Percentiles rank a stretch among this genome's conserved stretches.
Conservation (phyloP, 495 filamentous ascomycete species). For the Podospora comata region DNA sequence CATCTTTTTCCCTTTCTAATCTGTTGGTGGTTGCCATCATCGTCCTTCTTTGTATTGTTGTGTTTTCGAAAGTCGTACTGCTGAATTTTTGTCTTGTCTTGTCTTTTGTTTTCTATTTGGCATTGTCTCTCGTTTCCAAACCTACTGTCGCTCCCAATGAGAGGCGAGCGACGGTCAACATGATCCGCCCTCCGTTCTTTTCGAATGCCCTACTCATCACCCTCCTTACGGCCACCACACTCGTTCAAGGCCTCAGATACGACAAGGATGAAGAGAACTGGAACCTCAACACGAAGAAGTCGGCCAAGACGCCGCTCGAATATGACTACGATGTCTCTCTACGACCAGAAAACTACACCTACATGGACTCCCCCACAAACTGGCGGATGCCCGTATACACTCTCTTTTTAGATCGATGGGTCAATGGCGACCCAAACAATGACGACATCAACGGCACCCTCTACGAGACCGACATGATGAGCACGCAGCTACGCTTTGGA, state of each 20-base stretch:
- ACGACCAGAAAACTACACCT: slow-evolving; percentile 53
- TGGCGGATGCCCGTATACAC: slow-evolving; percentile 75
- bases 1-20: slow-evolving; percentile 23
- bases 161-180: slow-evolving; percentile 32
- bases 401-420: slow-evolving; percentile 65
- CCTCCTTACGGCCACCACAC: slow-evolving; percentile 26
- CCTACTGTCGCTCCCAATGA: slow-evolving; percentile 35
- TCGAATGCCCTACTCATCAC: slow-evolving; percentile 28
- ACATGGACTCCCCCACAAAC: slow-evolving; percentile 57
- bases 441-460: slow-evolving; percentile 66
- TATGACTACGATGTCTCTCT: slow-evolving; percentile 51
- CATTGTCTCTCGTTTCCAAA: slow-evolving; percentile 29
- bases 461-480: slow-evolving; percentile 66
- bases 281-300: slow-evolving; percentile 62
- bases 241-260: slow-evolving; percentile 50
- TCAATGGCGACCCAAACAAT: slow-evolving; percentile 70
- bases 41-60: slow-evolving; percentile 22
- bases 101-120: slow-evolving; percentile 7
- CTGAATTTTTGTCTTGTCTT: slow-evolving; percentile 22
- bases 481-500: slow-evolving; percentile 71
- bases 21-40: slow-evolving; percentile 21
- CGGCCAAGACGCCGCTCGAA: slow-evolving; percentile 56
- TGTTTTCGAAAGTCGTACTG: slow-evolving; percentile 21
- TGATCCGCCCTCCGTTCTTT: slow-evolving; percentile 35
- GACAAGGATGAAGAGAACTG: slow-evolving; percentile 51